A percentile compares a stretch with the other conserved stretches of the same genome.
Conservation (phyloP, 2,329 filamentous ascomycete genomes). For the Aspergillus sp. region DNA sequence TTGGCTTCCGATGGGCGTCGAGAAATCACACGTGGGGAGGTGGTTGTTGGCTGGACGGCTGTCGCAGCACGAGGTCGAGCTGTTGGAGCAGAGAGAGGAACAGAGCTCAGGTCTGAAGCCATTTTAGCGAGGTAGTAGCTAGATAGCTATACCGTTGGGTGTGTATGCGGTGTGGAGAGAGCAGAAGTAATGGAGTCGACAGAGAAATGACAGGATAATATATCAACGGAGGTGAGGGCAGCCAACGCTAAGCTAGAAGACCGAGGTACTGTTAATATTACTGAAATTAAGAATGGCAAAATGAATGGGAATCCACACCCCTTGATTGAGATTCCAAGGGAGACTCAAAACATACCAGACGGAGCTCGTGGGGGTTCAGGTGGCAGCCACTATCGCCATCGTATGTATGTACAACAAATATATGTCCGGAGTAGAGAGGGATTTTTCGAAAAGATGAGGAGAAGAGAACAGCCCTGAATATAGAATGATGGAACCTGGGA, state of each 20-base stretch:
- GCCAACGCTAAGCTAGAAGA: no score
- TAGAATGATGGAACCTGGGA: no score
- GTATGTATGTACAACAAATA: background rate
- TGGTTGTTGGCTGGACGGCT: conserved; percentile 18
- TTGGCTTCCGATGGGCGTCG: conserved; percentile 46
- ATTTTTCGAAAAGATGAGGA: no score
- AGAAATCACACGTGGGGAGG: conserved; percentile 36
- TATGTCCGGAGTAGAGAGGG: no score
- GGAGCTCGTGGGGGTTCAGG: background rate
- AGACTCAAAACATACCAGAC: conserved; percentile 20
- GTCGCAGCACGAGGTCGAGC: conserved; percentile 27
- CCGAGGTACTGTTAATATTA: background rate
- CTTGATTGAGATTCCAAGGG: conserved; percentile 22
- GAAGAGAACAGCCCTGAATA: no score
- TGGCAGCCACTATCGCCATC: no score
- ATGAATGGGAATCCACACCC: conserved; percentile 11
- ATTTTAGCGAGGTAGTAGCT: conserved; percentile 24
- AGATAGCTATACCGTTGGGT: no score
- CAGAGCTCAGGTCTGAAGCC: conserved; percentile 46
- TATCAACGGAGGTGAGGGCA: no score
- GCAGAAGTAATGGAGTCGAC: no score
- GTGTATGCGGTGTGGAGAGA: no score
- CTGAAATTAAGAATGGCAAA: background rate
- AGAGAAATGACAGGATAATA: no score
- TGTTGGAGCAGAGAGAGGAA: conserved; percentile 30